Evolutionary conservation across 345 rosid species (phyloP), one percentile per base, ranked within the genome.

Genomic region (Garcia nutans): DNA sequence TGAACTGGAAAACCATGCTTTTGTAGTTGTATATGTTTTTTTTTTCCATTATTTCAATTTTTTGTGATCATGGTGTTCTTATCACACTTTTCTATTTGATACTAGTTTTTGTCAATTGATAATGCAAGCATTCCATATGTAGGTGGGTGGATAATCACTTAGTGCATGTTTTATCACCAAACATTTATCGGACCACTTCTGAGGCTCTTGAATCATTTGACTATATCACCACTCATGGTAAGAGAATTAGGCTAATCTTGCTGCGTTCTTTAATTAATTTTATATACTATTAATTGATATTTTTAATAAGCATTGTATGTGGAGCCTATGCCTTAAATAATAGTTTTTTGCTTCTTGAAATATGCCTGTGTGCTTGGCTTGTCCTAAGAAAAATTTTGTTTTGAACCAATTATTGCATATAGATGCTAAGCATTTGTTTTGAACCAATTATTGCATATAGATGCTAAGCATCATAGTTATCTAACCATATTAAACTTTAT

Each of bases 91-190:
- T 70, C 62, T 20, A 19, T 10, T 62, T 59, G 24, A 33, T 33
- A 1, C 37, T 33, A 1, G 68, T 20, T 73, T 67, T 67, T 68
- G 28, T 28, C 23, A 76, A 65, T 68, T 74, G 44, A 72, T 82
- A 8, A 42, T 75, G 41, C 33, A 45, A 56, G 59, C 66, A 50
- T 23, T 47, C 20, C 16, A 71, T 20, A 68, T 82, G 75, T 72
- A 92, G 99, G 87, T 96, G 97, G 99, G 99, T 93, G 15, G 96
- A 96, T 83, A 84, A 87, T 84, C 97, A 92, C 83, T 85, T 96
- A 85, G 98, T 93, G 75, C 98, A 93, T 84, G 84, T 96, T 73
- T 80, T 93, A 77, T 93, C 97, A 44, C 99, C 98, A 62, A 93
- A 96, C 85, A 96, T 93, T 57, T 96, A 90, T 82, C 88, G 98